phyloP scores from a whole-genome alignment of 2,329 filamentous ascomycete genomes.

The Claviceps africana region DNA sequence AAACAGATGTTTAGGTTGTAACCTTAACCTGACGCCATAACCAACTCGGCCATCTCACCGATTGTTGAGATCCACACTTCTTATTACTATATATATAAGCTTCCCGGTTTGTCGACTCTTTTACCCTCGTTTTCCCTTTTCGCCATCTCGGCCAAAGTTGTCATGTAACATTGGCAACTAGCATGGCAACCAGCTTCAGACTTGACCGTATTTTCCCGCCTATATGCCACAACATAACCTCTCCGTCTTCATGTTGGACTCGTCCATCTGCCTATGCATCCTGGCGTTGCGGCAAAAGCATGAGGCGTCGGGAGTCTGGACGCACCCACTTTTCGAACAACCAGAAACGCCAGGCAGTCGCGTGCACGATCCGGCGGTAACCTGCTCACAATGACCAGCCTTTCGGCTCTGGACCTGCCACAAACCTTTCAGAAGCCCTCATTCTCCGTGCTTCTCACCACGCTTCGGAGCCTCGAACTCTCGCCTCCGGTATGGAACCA shows the following conservation, averaged over 20 bases:
- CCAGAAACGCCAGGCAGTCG: background rate
- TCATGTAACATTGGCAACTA: background rate
- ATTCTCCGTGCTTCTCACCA: constrained; percentile 46
- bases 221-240: background rate
- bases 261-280: background rate
- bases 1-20: constrained; percentile 13
- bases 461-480: constrained; percentile 52
- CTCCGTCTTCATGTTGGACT: background rate
- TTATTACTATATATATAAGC: rapidly evolving
- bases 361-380: background rate
- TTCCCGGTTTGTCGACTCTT: rapidly evolving
- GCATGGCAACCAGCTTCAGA: background rate
- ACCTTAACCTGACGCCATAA: constrained; percentile 24
- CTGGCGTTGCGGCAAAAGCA: background rate
- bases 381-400: background rate
- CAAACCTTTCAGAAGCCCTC: constrained; percentile 67
- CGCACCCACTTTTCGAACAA: background rate
- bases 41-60: constrained; percentile 23
- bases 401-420: constrained; percentile 49
- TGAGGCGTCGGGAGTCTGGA: background rate
- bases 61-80: rapidly evolving
- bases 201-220: background rate
- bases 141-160: too few relatives aligned
- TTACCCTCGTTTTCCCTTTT: background rate
- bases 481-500: constrained; percentile 56